phyloP scores from a whole-genome alignment of 2,329 filamentous ascomycete genomes.

The Didymosphaeria variabile region DNA sequence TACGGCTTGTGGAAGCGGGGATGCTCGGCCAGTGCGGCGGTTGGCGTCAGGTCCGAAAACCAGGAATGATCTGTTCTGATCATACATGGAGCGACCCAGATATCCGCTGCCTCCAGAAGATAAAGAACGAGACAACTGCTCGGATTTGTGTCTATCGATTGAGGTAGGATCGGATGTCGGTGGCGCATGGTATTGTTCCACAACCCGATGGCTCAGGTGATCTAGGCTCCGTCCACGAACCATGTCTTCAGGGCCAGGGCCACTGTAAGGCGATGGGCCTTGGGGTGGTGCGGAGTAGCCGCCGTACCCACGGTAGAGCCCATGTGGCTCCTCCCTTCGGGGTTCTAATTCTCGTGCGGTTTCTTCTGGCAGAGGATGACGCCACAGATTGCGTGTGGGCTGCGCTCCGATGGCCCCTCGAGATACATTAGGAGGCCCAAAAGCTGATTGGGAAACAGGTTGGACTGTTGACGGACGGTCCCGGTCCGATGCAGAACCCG shows the following conservation, averaged over 20 bases:
- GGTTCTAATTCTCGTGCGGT: conserved; percentile 37
- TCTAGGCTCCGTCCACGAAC: conserved; percentile 45
- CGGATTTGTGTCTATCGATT: conserved; percentile 43
- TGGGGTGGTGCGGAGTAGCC: conserved; percentile 38
- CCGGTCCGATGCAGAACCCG: conserved; percentile 32
- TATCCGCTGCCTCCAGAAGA: conserved; percentile 42
- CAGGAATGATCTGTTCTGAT: conserved; percentile 72
- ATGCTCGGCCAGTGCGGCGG: conserved; percentile 83
- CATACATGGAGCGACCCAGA: conserved; percentile 41
- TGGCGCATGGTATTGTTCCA: conserved; percentile 51
- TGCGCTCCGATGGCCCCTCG: conserved; percentile 26
- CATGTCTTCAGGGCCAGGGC: conserved; percentile 40
- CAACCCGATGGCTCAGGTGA: conserved; percentile 41
- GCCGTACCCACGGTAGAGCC: conserved; percentile 42
- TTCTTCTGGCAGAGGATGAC: conserved; percentile 37
- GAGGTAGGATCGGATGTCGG: conserved; percentile 51
- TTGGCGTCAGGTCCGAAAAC: conserved; percentile 76
- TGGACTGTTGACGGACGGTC: conserved; percentile 51
- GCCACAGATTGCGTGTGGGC: conserved; percentile 43
- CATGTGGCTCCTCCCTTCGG: conserved; percentile 42
- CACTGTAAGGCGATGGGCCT: conserved; percentile 33
- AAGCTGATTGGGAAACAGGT: conserved; percentile 49
- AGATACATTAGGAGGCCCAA: conserved; percentile 47
- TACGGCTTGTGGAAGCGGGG: conserved; percentile 90
- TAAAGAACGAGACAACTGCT: conserved; percentile 45